Evolutionary conservation across 495 filamentous ascomycete genomes (phyloP), one percentile per base, ranked within the genome.

Genomic region (Neurospora sp.): DNA sequence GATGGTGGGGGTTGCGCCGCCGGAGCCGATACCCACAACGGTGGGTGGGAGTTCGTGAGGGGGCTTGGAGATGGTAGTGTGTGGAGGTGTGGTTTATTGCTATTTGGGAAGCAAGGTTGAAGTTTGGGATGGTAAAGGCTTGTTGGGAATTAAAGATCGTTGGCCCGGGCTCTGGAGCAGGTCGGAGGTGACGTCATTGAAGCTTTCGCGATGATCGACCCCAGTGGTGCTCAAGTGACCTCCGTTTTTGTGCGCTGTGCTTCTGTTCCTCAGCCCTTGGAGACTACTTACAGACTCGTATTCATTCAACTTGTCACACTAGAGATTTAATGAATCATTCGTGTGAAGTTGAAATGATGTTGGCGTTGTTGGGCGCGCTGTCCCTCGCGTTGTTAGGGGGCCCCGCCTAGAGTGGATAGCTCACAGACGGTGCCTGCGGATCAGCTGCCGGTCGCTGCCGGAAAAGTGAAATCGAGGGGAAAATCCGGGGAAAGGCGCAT

Each of bases 1-100:
- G 8, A 84, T 75, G 27, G 82, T 85, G 5, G 76, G 76, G 1
- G 77, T 79, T 40, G 72, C 77, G 39, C 76, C 46, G 10, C n/a
- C n/a, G 10, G 44, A 27, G 20, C 39, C 77, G 27, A 37, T 75
- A 4, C 69, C 69, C 2, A 70, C 73, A 37, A 70, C 73, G 41
- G 73, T 14, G 18, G 48, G 69, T 10, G 31, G 22, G 46, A 42
- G 18, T 18, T 53, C 9, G 20, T 53, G 46, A 22, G 8, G 10
- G 42, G 41, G 42, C 7, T 18, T 1, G 12, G 16, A 44, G 6
- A 1, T 44, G 39, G 39, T 39, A 10, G 39, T 39, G 3, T 39
- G 0, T 39, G 39, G 39, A 39, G 39, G 39, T 0, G 39, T 39
- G 39, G 39, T 39, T 39, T 39, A 3, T 12, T 12, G 39, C 39